These are phyloP conservation scores for Aspergillus nidulans DNA, from an alignment of 495 filamentous ascomycete genomes.

Conservation along the genomic window DNA sequence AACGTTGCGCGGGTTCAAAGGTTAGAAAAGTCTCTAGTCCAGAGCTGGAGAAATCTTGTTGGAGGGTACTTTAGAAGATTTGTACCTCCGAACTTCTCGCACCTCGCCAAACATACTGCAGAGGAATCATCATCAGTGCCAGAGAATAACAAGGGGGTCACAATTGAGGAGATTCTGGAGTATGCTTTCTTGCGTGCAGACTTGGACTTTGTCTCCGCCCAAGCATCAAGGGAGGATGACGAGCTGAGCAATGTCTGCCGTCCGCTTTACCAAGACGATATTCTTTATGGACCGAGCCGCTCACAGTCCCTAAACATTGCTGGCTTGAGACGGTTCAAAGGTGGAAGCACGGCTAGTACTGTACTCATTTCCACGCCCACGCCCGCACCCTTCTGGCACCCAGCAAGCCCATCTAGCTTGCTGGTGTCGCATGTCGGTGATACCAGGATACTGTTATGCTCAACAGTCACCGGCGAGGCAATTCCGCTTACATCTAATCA, in stretches of 20 bases:
- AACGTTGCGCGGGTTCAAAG: conserved; percentile 36
- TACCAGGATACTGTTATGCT: conserved; percentile 82
- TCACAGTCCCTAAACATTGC: conserved; percentile 57
- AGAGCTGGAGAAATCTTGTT: conserved; percentile 76
- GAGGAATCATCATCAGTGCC: conserved; percentile 12
- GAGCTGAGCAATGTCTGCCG: conserved; percentile 63
- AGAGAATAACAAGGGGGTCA: conserved; percentile 22
- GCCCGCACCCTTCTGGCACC: conserved; percentile 92
- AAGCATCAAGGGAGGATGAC: conserved; percentile 69
- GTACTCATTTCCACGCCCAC: conserved; percentile 89
- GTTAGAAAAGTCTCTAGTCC: conserved; percentile 63
- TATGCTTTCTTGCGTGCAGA: conserved; percentile 93
- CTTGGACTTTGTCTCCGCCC: conserved; percentile 84
- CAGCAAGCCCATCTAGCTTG: conserved; percentile 72
- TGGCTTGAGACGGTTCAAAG: conserved; percentile 73
- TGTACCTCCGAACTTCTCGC: conserved; percentile 62
- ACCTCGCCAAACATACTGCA: conserved; percentile 13
- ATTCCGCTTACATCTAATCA: conserved; percentile 82
- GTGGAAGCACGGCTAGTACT: conserved; percentile 84
- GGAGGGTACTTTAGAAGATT: conserved; percentile 94
- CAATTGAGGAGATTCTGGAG: conserved; percentile 55
- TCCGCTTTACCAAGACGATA: conserved; percentile 75
- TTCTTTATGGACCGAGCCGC: conserved; percentile 62
- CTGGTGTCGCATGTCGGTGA: conserved; percentile 91
- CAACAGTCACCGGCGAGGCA: conserved; percentile 70